phyloP scores from a whole-genome alignment of 495 filamentous ascomycete genomes.

The Talaromyces trachyspermus region DNA sequence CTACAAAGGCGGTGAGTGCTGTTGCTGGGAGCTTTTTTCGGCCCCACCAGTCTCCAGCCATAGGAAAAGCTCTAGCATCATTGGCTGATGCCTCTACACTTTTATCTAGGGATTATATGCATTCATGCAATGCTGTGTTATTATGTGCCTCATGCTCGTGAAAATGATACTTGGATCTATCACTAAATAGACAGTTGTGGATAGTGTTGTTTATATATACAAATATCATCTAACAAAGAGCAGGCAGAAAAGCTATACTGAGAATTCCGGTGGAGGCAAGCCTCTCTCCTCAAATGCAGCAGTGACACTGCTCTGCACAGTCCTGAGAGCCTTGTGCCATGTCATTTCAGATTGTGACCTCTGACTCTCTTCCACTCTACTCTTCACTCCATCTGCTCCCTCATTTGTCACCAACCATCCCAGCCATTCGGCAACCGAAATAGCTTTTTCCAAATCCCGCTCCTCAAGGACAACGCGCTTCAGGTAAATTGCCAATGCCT shows the following conservation, averaged over 20 bases:
- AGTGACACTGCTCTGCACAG: constrained; percentile 52
- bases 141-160: too few relatives aligned
- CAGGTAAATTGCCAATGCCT: constrained; percentile 61
- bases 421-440: constrained; percentile 62
- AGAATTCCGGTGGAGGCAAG: constrained; percentile 36
- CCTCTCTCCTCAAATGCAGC: constrained; percentile 55
- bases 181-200: background rate
- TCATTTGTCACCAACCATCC: constrained; percentile 59
- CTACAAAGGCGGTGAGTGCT: too few relatives aligned
- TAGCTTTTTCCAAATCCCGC: constrained; percentile 66
- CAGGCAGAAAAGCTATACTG: background rate
- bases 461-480: constrained; percentile 62
- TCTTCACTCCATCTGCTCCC: constrained; percentile 20
- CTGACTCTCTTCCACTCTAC: background rate
- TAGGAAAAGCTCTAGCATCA: too few relatives aligned
- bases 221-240: background rate
- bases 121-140: too few relatives aligned
- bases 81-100: too few relatives aligned
- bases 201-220: background rate
- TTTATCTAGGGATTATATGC: too few relatives aligned
- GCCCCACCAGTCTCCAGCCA: too few relatives aligned
- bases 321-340: constrained; percentile 48
- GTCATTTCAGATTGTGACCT: constrained; percentile 11
- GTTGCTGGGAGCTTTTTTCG: too few relatives aligned
- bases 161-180: too few relatives aligned